Percentiles rank a stretch among this genome's conserved stretches.
These are phyloP conservation scores for Silene conica DNA, from an alignment of 148 eudicot species.

Conservation along the genomic window DNA sequence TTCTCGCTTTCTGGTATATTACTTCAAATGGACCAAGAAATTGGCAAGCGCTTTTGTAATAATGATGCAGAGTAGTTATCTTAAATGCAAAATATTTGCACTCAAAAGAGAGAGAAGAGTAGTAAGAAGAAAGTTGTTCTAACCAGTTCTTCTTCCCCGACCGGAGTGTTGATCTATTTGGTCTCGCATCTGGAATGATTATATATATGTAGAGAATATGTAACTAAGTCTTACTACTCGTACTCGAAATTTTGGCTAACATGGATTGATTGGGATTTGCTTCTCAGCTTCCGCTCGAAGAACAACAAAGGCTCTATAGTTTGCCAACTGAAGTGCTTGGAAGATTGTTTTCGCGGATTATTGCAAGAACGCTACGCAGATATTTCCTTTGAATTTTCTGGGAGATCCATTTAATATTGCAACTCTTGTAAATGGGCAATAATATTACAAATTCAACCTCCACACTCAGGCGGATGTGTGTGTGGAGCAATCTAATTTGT, in stretches of 20 bases:
- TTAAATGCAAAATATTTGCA: neutral
- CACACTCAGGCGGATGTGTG: too few species aligned
- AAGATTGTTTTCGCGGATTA: slow-evolving; percentile 63
- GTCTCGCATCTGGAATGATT: neutral
- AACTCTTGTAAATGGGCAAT: neutral
- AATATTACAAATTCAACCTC: neutral
- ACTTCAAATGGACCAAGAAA: slow-evolving; percentile 7
- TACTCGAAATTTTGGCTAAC: neutral
- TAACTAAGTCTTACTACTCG: neutral
- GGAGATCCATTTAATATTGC: neutral
- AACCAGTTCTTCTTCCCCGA: too few species aligned
- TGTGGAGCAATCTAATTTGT: too few species aligned
- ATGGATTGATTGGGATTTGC: neutral
- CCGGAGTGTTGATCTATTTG: neutral
- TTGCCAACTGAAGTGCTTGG: slow-evolving; percentile 66
- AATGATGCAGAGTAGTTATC: neutral
- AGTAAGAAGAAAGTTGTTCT: neutral
- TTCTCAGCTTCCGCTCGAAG: slow-evolving; percentile 71
- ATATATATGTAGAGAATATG: neutral
- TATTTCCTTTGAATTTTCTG: slow-evolving; percentile 34
- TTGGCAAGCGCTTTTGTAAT: neutral
- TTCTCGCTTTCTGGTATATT: neutral
- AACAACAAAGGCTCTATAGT: slow-evolving; percentile 50
- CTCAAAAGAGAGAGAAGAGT: neutral
- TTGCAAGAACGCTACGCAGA: slow-evolving; percentile 72